Evolutionary conservation across 768 basidiomycete genomes (phyloP).

Genomic region (Lactifluus hygrophoroides): DNA sequence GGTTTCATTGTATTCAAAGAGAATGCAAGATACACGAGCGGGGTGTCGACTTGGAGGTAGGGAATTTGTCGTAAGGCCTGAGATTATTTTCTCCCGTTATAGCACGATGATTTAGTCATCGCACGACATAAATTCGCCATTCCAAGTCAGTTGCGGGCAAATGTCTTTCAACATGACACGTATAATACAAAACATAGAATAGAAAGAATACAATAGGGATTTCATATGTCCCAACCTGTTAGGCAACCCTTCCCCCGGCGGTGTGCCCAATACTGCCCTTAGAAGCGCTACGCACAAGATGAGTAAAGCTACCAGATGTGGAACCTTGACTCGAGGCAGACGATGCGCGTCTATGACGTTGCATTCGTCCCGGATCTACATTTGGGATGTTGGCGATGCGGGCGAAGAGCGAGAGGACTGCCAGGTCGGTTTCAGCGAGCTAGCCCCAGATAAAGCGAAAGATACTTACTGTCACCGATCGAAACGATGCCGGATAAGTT

Average conservation of each 20-base stretch:
- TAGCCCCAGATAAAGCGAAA: background rate
- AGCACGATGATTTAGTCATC: background rate
- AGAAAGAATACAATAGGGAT: background rate
- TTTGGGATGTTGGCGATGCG: slow-evolving; percentile 62
- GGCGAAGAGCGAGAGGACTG: slow-evolving; percentile 75
- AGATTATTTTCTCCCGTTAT: no score
- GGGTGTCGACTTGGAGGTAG: no score
- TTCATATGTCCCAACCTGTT: background rate
- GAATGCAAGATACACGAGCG: no score
- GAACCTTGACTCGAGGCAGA: slow-evolving; percentile 43
- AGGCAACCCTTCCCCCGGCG: background rate
- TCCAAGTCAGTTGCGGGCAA: background rate
- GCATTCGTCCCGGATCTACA: slow-evolving; percentile 71
- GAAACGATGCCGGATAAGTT: slow-evolving; percentile 72
- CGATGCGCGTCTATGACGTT: slow-evolving; percentile 71
- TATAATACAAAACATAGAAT: slow-evolving; percentile 4
- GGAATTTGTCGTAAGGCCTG: no score
- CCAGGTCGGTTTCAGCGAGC: background rate
- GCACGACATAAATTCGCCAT: background rate
- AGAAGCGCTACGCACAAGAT: slow-evolving; percentile 13
- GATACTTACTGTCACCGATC: slow-evolving; percentile 62
- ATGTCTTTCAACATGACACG: background rate
- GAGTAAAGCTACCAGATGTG: background rate
- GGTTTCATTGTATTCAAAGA: no score
- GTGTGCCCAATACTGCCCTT: slow-evolving; percentile 10